Conservation (phyloP, 2,329 filamentous ascomycete species). For the Curvularia eragrostidis region DNA sequence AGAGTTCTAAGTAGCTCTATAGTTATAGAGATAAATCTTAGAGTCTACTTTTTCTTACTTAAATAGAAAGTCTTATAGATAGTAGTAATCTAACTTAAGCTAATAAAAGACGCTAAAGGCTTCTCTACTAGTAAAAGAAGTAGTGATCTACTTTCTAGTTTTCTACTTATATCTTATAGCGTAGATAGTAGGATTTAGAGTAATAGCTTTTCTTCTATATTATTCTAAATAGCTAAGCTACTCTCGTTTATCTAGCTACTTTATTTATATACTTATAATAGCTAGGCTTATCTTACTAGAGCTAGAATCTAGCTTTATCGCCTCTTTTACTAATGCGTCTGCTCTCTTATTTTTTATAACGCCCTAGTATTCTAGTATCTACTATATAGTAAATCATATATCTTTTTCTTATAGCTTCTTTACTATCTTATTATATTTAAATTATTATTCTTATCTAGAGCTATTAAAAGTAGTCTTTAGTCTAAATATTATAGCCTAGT, state of each 20-base stretch:
- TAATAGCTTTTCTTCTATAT: neutral
- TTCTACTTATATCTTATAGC: neutral
- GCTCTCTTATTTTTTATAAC: neutral
- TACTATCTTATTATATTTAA: neutral
- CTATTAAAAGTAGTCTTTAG: slow-evolving; percentile 1
- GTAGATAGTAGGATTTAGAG: neutral
- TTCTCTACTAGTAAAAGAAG: neutral
- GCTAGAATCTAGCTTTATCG: neutral
- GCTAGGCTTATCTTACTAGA: neutral
- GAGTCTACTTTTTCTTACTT: neutral
- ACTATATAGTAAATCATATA: neutral
- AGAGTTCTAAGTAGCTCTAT: neutral
- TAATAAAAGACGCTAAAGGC: neutral
- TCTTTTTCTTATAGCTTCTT: neutral
- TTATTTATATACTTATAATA: neutral
- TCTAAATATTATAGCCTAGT: neutral
- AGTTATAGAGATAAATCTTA: neutral
- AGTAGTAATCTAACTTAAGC: neutral
- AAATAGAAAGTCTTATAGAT: neutral
- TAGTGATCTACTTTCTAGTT: neutral
- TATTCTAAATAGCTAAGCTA: neutral
- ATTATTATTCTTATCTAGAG: neutral
- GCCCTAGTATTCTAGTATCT: neutral
- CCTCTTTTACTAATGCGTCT: neutral
- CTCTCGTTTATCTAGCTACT: neutral